These are phyloP conservation scores for Paramyrothecium sp. DNA, from an alignment of 2,329 filamentous ascomycete genomes.

Conservation along the genomic window DNA sequence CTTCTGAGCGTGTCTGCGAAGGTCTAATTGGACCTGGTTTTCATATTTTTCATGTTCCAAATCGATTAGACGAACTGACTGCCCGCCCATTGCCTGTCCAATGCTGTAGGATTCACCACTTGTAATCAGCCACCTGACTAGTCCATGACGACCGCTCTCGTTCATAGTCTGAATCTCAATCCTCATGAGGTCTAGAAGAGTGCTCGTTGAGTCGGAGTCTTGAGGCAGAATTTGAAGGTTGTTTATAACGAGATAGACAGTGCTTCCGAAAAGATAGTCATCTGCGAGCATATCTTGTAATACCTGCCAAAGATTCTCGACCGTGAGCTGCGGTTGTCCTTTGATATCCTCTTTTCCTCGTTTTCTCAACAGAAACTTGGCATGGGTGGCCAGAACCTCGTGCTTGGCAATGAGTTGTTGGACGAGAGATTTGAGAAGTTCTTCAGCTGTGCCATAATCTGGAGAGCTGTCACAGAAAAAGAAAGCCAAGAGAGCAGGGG, in stretches of 20 bases:
- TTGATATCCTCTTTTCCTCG: constrained; percentile 14
- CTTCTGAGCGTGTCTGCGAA: constrained; percentile 33
- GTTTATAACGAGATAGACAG: constrained; percentile 37
- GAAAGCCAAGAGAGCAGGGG: constrained; percentile 32
- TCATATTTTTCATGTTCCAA: constrained; percentile 35
- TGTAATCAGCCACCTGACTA: constrained; percentile 37
- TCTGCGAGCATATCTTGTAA: constrained; percentile 40
- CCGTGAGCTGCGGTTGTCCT: constrained; percentile 24
- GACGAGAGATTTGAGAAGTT: constrained; percentile 37
- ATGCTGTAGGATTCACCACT: constrained; percentile 26
- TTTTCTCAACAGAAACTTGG: constrained; percentile 32
- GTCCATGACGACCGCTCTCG: constrained; percentile 15
- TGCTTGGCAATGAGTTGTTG: constrained; percentile 35
- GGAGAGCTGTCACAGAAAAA: constrained; percentile 37
- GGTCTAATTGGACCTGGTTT: constrained; percentile 32
- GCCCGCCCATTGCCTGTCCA: constrained; percentile 24
- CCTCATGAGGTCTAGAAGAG: constrained; percentile 30
- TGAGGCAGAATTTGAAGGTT: constrained; percentile 36
- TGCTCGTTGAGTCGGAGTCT: constrained; percentile 26
- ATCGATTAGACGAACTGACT: constrained; percentile 29
- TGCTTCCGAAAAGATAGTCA: constrained; percentile 11
- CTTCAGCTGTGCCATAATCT: constrained; percentile 38
- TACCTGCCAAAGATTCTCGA: constrained; percentile 38
- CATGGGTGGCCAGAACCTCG: constrained; percentile 29
- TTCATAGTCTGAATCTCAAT: constrained; percentile 23